Conservation (phyloP, 2,329 filamentous ascomycete genomes). For the Blastomyces parvus region DNA sequence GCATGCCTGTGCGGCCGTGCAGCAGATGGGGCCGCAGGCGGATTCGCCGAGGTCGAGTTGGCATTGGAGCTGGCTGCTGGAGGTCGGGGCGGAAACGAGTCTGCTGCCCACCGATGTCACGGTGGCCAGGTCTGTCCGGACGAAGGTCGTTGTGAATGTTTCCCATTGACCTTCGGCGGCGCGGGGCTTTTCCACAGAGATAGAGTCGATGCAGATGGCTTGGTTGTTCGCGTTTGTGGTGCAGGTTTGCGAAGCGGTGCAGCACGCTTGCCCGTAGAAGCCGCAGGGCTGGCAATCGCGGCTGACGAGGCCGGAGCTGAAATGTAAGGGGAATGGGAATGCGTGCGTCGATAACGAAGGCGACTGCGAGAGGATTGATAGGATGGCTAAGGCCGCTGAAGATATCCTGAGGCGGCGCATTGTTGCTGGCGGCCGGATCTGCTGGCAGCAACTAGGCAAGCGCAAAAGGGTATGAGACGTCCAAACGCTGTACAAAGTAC, state of each 20-base stretch:
- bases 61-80: constrained; percentile 33
- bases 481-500: not conserved
- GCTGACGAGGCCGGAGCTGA: constrained; percentile 19
- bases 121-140: constrained; percentile 46
- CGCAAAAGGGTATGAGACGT: not conserved
- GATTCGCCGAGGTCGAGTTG: constrained; percentile 37
- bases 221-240: constrained; percentile 41
- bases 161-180: constrained; percentile 41
- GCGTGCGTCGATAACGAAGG: constrained; percentile 20
- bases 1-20: constrained; percentile 37
- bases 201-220: constrained; percentile 37
- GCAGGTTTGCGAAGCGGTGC: constrained; percentile 38
- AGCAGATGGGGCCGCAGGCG: constrained; percentile 38
- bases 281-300: constrained; percentile 42
- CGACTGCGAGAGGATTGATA: constrained; percentile 23
- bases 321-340: constrained; percentile 24
- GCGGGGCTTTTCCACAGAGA: constrained; percentile 9
- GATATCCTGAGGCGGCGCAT: constrained; percentile 5
- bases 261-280: constrained; percentile 45
- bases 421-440: not conserved
- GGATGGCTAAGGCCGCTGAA: constrained; percentile 1
- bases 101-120: constrained; percentile 47
- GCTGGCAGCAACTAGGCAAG: not conserved
- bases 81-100: constrained; percentile 21
- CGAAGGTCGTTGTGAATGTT: constrained; percentile 49